phyloP scores from a whole-genome alignment of 805 yeast genomes.

The Maudiozyma pseudohumilis region DNA sequence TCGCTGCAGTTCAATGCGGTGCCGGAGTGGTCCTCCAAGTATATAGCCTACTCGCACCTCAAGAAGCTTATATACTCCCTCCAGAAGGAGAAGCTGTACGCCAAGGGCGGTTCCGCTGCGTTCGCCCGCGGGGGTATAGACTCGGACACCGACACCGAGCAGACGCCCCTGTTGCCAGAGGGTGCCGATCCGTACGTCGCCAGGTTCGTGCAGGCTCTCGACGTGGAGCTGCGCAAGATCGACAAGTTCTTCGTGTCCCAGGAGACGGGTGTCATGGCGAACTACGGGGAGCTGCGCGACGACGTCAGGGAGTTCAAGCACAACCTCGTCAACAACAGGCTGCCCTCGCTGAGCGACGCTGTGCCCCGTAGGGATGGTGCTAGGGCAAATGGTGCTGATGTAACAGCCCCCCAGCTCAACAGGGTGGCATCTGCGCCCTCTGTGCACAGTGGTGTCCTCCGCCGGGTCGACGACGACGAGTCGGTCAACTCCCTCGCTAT shows the following conservation, averaged over 20 bases:
- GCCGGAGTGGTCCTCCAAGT: slow-evolving; percentile 94
- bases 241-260: slow-evolving; percentile 63
- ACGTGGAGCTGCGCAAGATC: slow-evolving; percentile 66
- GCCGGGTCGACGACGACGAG: slow-evolving; percentile 3
- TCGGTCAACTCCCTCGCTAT: slow-evolving; percentile 1
- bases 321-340: slow-evolving; percentile 13
- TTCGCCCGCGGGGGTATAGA: no score
- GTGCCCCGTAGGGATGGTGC: no score
- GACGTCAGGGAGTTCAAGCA: slow-evolving; percentile 57
- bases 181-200: slow-evolving; percentile 33
- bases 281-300: slow-evolving; percentile 43
- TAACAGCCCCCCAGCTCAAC: no score
- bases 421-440: slow-evolving; percentile 5
- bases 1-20: slow-evolving; percentile 94
- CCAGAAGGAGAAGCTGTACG: slow-evolving; percentile 50
- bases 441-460: no score
- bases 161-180: slow-evolving; percentile 14
- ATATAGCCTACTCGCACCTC: slow-evolving; percentile 79
- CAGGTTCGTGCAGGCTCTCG: slow-evolving; percentile 63
- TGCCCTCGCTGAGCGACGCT: slow-evolving; percentile 11
- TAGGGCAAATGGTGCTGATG: slow-evolving; percentile 4
- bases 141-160: slow-evolving; percentile 12
- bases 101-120: not conserved
- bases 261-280: slow-evolving; percentile 36
- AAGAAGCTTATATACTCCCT: slow-evolving; percentile 76